Evolutionary conservation across 164 flowering plant genomes (phyloP), one percentile per base, ranked within the genome.

Genomic region (Nymphaea thermarum): DNA sequence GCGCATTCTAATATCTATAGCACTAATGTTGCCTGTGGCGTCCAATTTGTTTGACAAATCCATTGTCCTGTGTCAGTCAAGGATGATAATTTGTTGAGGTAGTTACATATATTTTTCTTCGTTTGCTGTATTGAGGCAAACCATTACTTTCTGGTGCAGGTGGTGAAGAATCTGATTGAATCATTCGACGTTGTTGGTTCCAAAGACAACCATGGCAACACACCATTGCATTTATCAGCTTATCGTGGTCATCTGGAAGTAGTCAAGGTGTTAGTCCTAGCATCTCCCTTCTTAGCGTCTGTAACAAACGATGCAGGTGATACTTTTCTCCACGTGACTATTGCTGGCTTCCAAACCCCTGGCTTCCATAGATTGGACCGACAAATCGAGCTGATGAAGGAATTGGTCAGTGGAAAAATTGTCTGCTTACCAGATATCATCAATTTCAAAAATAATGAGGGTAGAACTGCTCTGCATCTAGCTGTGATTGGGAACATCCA

Each of bases 381-480:
- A 36, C 98, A 89, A 70, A 80, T 84, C 43, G 86, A 86, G 73
- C 93, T 93, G 67, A 77, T 91, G 80, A 83, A 83, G 72, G 72
- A 78, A 57, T 71, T 93, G 67, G 73, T 83, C 6, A 36, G 68
- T 44, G 88, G 87, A 42, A 67, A 83, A 53, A 71, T 80, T 4
- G 4, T 61, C 16, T 47, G 55, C 12, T 67, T 86, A 68, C 62
- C 78, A 41, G 85, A 82, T 42, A 73, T 91, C 71, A 85, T 93
- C 76, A 89, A 93, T 73, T 62, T 73, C 60, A 74, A 66, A 75
- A 93, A 93, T 81, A 81, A 75, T 17, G 82, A 89, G 14, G 98
- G 97, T 7, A 82, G 89, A 81, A 93, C 97, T n/a, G 87, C 90
- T 10, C 91, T 93, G 63, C 98, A 93, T 76, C 55, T 87, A 75